Percentiles rank a stretch among this genome's conserved stretches.
phyloP scores from a whole-genome alignment of 352 stramenopile species.

The Halophytophthora batemanensis region DNA sequence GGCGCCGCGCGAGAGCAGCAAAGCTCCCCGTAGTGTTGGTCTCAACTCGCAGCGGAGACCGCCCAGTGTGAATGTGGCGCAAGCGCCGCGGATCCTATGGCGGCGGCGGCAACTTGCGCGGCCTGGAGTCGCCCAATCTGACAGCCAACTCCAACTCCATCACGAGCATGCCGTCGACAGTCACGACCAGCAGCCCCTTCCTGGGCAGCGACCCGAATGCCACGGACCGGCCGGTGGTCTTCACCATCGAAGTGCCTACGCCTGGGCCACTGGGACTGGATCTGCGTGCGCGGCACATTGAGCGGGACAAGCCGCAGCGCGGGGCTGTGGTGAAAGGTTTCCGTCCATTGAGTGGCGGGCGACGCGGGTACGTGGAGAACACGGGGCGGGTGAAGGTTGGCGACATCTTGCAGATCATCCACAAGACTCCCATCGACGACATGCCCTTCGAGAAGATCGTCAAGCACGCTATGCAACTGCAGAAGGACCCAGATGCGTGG shows the following conservation, averaged over 20 bases:
- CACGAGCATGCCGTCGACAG: conserved; percentile 33
- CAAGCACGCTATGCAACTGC: conserved; percentile 66
- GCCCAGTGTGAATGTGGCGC: conserved; percentile 40
- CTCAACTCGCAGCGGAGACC: not conserved
- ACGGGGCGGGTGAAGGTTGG: conserved; percentile 72
- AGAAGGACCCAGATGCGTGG: conserved; percentile 65
- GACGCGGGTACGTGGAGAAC: conserved; percentile 65
- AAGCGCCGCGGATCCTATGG: conserved; percentile 51
- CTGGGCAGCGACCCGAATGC: conserved; percentile 54
- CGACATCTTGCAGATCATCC: conserved; percentile 79
- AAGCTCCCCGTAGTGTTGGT: not conserved
- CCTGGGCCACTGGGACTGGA: conserved; percentile 69
- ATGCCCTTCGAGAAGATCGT: conserved; percentile 86
- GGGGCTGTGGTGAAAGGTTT: conserved; percentile 81
- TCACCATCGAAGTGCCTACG: conserved; percentile 70
- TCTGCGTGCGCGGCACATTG: conserved; percentile 65
- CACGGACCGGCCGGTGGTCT: conserved; percentile 60
- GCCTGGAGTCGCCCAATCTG: conserved; percentile 24
- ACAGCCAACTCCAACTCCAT: conserved; percentile 35
- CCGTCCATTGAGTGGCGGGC: conserved; percentile 45
- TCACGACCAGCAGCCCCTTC: conserved; percentile 45
- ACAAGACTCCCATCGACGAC: conserved; percentile 74
- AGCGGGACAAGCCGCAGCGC: conserved; percentile 69
- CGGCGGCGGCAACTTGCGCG: conserved; percentile 20
- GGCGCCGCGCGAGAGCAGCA: not conserved